A percentile compares a stretch with the other conserved stretches of the same genome.
These are phyloP conservation scores for Sarcodon sp. DNA, from an alignment of 768 basidiomycete genomes.

Conservation along the genomic window DNA sequence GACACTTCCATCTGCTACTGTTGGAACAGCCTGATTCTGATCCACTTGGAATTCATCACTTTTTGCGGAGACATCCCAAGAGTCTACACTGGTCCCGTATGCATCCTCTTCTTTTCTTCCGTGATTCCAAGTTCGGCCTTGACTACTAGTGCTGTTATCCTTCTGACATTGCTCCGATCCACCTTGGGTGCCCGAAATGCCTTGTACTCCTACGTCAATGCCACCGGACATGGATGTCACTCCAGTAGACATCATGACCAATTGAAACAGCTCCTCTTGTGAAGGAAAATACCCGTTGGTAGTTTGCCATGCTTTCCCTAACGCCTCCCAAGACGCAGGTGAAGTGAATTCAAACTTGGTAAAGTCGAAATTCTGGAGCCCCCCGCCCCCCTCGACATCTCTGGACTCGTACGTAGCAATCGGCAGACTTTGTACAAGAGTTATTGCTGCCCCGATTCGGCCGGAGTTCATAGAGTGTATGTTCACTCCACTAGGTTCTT, in stretches of 20 bases:
- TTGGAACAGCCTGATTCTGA: not conserved
- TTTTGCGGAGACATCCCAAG: not conserved
- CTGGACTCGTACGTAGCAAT: constrained; percentile 15
- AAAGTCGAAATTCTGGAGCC: constrained; percentile 60
- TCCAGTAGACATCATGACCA: constrained; percentile 28
- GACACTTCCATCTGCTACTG: not conserved
- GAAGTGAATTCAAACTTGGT: constrained; percentile 61
- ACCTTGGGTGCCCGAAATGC: not conserved
- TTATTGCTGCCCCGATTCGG: not conserved
- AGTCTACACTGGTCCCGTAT: not conserved
- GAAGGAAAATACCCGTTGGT: constrained; percentile 58
- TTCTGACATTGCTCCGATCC: not conserved
- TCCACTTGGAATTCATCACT: not conserved
- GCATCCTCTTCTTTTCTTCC: not conserved
- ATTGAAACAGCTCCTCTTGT: constrained; percentile 68
- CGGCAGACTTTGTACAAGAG: not conserved
- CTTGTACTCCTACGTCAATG: constrained; percentile 5
- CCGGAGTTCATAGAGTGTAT: constrained; percentile 3
- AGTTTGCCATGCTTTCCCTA: constrained; percentile 66
- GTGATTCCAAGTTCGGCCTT: not conserved
- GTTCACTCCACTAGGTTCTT: no score
- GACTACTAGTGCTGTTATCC: not conserved
- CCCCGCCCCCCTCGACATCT: constrained; percentile 19
- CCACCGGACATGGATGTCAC: constrained; percentile 9
- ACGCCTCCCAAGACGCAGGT: constrained; percentile 67